Conservation (phyloP, 1,139 yeast genomes). For the Taphrina communis region DNA sequence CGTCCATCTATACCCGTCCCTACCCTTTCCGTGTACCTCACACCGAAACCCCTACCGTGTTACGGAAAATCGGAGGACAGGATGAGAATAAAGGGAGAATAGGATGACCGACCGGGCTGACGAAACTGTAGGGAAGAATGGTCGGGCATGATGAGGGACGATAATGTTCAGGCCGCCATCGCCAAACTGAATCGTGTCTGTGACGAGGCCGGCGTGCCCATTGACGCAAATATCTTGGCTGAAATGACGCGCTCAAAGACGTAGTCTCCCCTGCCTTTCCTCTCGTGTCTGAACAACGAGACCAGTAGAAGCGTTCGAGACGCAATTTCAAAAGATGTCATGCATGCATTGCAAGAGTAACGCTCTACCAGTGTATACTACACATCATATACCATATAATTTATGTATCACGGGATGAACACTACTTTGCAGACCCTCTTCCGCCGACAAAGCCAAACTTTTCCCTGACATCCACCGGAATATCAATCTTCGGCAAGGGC, state of each 20-base stretch:
- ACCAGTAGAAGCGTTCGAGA: no score
- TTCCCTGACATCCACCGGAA: constrained; percentile 62
- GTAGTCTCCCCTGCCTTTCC: no score
- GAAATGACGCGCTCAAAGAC: constrained; percentile 11
- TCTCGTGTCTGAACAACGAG: no score
- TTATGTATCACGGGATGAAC: no score
- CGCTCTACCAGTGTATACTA: no score
- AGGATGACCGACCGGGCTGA: neutral
- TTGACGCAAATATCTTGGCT: constrained; percentile 1
- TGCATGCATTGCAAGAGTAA: no score
- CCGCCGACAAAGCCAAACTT: constrained; percentile 84
- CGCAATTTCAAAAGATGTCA: no score
- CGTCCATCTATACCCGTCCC: no score
- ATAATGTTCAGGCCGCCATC: constrained; percentile 1
- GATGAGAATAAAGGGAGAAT: neutral
- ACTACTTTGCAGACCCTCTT: constrained; percentile 57
- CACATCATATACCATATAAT: no score
- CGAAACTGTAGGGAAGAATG: constrained; percentile 7
- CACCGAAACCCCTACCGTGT: no score
- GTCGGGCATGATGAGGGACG: constrained; percentile 12
- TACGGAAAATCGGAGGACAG: no score
- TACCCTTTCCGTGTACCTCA: no score
- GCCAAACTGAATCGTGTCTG: neutral
- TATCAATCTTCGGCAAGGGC: constrained; percentile 63
- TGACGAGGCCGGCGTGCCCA: constrained; percentile 24